Evolutionary conservation across 2,329 filamentous ascomycete genomes (phyloP).

Genomic region (Talaromyces albobiverticillius): DNA sequence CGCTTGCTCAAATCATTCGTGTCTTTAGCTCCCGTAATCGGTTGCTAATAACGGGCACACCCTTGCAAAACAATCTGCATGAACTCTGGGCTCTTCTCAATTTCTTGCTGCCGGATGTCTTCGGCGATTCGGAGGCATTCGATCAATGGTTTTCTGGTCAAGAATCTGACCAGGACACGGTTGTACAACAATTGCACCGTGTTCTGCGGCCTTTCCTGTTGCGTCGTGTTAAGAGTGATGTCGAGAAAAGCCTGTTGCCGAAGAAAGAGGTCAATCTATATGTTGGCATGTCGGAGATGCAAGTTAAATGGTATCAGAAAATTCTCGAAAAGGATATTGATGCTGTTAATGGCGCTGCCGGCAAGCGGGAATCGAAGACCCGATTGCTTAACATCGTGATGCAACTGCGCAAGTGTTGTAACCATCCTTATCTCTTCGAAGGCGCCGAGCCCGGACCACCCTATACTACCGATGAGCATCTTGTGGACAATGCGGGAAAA

Average conservation of each 20-base stretch:
- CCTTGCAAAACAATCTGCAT: slow-evolving; percentile 95
- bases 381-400: slow-evolving; percentile 97
- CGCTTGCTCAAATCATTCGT: slow-evolving; percentile 91
- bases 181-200: slow-evolving; percentile 92
- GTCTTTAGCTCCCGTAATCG: slow-evolving; percentile 94
- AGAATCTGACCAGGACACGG: slow-evolving; percentile 85
- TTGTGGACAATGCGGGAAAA: slow-evolving; percentile 90
- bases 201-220: slow-evolving; percentile 91
- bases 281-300: slow-evolving; percentile 98
- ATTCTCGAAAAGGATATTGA: slow-evolving; percentile 99
- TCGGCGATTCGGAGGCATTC: slow-evolving; percentile 93
- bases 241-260: slow-evolving; percentile 93
- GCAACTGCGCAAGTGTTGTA: slow-evolving; percentile 98
- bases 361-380: slow-evolving; percentile 97
- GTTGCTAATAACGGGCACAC: slow-evolving; percentile 92
- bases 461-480: slow-evolving; percentile 96
- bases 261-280: slow-evolving; percentile 98
- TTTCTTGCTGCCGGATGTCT: slow-evolving; percentile 96
- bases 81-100: slow-evolving; percentile 97
- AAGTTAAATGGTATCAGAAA: slow-evolving; percentile 98
- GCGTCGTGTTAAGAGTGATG: slow-evolving; percentile 93
- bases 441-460: slow-evolving; percentile 95
- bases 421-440: slow-evolving; percentile 97
- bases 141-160: slow-evolving; percentile 97
- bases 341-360: slow-evolving; percentile 92